These are phyloP conservation scores for Bauhinia variegata DNA, from an alignment of 306 rosid species.

Conservation along the genomic window DNA sequence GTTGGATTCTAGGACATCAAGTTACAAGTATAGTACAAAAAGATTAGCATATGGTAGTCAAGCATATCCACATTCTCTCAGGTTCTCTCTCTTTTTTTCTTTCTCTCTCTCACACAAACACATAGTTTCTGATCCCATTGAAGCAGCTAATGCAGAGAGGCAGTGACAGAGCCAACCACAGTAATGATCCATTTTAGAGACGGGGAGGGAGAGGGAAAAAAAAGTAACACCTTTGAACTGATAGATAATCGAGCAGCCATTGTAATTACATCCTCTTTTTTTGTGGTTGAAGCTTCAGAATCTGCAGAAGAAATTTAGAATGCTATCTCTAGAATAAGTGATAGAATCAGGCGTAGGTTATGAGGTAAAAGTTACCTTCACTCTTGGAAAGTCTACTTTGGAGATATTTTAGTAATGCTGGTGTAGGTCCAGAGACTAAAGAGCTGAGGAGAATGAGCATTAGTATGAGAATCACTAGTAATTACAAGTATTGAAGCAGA, in stretches of 20 bases:
- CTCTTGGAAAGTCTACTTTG: conserved; percentile 81
- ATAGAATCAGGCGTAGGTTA: conserved; percentile 20
- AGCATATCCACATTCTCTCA: no score
- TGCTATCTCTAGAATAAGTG: conserved; percentile 22
- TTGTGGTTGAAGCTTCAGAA: conserved; percentile 54
- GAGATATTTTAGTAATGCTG: conserved; percentile 71
- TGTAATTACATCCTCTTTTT: conserved; percentile 66
- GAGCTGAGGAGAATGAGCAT: conserved; percentile 59
- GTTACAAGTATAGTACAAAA: no score
- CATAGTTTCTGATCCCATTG: background rate
- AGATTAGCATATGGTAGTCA: no score
- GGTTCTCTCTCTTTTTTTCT: no score
- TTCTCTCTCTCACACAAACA: no score
- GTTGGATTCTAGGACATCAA: no score
- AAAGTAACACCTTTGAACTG: conserved; percentile 73
- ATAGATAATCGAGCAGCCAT: conserved; percentile 84
- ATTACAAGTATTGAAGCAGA: conserved; percentile 23
- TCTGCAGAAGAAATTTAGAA: conserved; percentile 50
- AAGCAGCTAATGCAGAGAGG: conserved; percentile 19
- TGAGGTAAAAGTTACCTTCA: conserved; percentile 57
- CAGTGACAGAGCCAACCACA: conserved; percentile 9
- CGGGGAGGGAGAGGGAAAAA: background rate
- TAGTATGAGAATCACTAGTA: conserved; percentile 30
- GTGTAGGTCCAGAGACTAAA: conserved; percentile 87
- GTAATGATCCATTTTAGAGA: conserved; percentile 6